Conservation (phyloP, 768 basidiomycete genomes). For the Pholiota conissans region DNA sequence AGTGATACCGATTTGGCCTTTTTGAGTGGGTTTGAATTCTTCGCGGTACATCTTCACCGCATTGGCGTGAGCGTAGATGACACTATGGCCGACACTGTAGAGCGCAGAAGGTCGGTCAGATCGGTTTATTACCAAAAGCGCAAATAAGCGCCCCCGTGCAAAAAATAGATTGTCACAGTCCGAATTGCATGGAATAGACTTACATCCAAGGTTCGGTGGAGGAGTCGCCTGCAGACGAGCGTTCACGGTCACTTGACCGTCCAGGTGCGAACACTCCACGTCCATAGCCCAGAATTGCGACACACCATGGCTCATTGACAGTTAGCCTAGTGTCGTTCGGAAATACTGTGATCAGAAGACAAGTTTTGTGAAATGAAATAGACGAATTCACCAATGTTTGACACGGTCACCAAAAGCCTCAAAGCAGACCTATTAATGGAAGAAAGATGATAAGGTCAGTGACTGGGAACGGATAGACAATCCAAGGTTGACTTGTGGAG, state of each 20-base stretch:
- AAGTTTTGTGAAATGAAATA: neutral
- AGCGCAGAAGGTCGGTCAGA: conserved; percentile 8
- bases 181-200: neutral
- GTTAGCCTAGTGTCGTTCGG: conserved; percentile 48
- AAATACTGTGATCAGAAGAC: neutral
- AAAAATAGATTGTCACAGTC: neutral
- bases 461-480: conserved; percentile 15
- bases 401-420: conserved; percentile 75
- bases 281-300: conserved; percentile 70
- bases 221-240: conserved; percentile 61
- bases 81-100: conserved; percentile 62
- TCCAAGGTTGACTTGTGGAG: neutral
- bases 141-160: neutral
- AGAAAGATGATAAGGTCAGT: conserved; percentile 11
- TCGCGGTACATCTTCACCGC: conserved; percentile 68
- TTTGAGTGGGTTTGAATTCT: conserved; percentile 60
- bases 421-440: conserved; percentile 58
- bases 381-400: conserved; percentile 57
- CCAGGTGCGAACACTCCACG: conserved; percentile 73
- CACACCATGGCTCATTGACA: conserved; percentile 77
- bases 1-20: conserved; percentile 76
- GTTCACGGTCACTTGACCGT: conserved; percentile 60
- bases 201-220: conserved; percentile 72
- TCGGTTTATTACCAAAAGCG: neutral
- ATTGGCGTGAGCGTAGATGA: conserved; percentile 70